These are phyloP conservation scores for Kwoniella dejecticola DNA, from an alignment of 768 basidiomycete species.

Conservation along the genomic window DNA sequence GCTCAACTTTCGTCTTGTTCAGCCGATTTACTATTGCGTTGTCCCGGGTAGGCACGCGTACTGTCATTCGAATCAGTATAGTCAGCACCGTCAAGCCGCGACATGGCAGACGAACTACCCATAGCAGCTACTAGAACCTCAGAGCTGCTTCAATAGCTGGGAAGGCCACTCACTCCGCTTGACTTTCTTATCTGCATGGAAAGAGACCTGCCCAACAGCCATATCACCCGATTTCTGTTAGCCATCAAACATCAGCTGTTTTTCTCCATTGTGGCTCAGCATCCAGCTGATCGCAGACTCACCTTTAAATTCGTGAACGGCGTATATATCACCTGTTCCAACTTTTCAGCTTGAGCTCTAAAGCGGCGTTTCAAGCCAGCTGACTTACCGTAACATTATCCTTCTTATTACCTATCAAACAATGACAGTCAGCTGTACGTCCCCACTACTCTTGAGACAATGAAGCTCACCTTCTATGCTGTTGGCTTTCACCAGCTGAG, in stretches of 20 bases:
- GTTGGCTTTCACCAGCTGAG: constrained; percentile 95
- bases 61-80: no score
- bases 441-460: neutral
- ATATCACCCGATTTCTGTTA: constrained; percentile 93
- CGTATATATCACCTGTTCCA: constrained; percentile 76
- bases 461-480: constrained; percentile 78
- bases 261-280: no score
- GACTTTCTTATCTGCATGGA: constrained; percentile 86
- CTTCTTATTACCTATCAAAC: constrained; percentile 82
- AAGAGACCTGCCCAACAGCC: constrained; percentile 94
- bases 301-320: constrained; percentile 92
- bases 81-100: no score
- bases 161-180: constrained; percentile 66
- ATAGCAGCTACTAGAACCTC: no score
- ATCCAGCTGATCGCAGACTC: constrained; percentile 6
- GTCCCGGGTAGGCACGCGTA: constrained; percentile 76
- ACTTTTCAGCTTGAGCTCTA: neutral
- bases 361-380: neutral
- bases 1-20: constrained; percentile 87
- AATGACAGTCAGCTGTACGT: neutral
- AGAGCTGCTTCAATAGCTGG: no score
- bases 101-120: no score
- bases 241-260: no score
- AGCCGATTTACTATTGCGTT: constrained; percentile 88
- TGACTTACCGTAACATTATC: constrained; percentile 68